phyloP scores from a whole-genome alignment of 2,329 filamentous ascomycete genomes.

The Aspergillus sp. region DNA sequence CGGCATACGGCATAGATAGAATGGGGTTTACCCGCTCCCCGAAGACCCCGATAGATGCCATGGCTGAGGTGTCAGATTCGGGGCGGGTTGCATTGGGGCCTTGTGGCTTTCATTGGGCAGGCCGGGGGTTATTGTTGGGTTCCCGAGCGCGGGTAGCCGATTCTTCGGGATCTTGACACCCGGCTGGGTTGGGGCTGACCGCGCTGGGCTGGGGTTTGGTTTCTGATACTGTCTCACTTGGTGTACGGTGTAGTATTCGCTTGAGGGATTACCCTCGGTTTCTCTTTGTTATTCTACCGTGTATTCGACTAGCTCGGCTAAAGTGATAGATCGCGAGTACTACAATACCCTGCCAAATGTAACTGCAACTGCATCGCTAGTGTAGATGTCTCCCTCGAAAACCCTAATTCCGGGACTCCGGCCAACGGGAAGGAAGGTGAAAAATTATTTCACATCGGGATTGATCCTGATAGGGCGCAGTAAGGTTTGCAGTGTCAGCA shows the following conservation, averaged over 20 bases:
- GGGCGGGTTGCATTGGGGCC: too few relatives aligned
- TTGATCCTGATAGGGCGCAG: constrained; percentile 1
- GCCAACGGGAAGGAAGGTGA: not conserved
- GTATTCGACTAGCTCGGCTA: too few relatives aligned
- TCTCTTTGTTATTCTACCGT: too few relatives aligned
- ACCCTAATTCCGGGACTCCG: not conserved
- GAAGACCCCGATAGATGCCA: not conserved
- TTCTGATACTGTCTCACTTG: too few relatives aligned
- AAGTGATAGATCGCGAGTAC: not conserved
- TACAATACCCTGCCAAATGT: not conserved
- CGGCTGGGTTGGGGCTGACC: too few relatives aligned
- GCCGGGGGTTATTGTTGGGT: not conserved
- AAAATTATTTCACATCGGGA: not conserved
- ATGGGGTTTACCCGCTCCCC: too few relatives aligned
- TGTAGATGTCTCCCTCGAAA: not conserved
- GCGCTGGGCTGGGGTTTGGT: too few relatives aligned
- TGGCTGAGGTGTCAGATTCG: not conserved
- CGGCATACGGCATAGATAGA: too few relatives aligned
- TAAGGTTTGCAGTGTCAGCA: not conserved
- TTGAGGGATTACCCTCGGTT: too few relatives aligned
- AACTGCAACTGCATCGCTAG: not conserved
- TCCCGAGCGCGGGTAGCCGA: constrained; percentile 1
- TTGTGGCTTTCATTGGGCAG: too few relatives aligned
- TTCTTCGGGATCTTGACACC: not conserved
- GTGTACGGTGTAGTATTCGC: too few relatives aligned